Conservation (phyloP, 495 filamentous ascomycete species). For the Penicillium silybi region DNA sequence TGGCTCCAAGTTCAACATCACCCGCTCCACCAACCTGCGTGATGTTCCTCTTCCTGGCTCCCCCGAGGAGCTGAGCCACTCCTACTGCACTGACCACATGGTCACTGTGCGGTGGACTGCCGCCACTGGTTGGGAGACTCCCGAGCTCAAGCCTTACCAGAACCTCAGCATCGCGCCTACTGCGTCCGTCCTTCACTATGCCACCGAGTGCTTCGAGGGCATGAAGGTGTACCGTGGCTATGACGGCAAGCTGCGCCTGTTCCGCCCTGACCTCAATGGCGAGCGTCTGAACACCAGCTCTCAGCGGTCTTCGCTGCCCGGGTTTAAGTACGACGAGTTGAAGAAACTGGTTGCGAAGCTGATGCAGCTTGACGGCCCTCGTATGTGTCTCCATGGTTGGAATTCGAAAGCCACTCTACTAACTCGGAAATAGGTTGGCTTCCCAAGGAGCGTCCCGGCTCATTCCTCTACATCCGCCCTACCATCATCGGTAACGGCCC, state of each 20-base stretch:
- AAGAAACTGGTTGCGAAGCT: slow-evolving; percentile 68
- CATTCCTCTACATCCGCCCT: slow-evolving; percentile 77
- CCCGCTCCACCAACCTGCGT: slow-evolving; percentile 60
- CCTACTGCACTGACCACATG: slow-evolving; percentile 88
- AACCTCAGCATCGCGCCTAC: slow-evolving; percentile 79
- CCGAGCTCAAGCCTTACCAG: slow-evolving; percentile 74
- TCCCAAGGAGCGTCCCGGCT: slow-evolving; percentile 54
- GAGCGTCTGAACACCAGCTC: slow-evolving; percentile 68
- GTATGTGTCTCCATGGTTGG: slow-evolving; percentile 11
- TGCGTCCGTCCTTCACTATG: slow-evolving; percentile 84
- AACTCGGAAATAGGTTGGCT: slow-evolving; percentile 60
- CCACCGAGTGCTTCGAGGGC: slow-evolving; percentile 89
- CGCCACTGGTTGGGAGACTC: slow-evolving; percentile 67
- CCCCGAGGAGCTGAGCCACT: slow-evolving; percentile 44
- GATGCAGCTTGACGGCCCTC: slow-evolving; percentile 50
- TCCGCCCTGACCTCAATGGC: slow-evolving; percentile 77
- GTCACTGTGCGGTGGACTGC: slow-evolving; percentile 69
- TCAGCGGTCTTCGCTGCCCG: slow-evolving; percentile 71
- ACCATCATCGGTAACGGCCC: slow-evolving; percentile 79
- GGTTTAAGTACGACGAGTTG: slow-evolving; percentile 66
- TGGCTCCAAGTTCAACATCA: slow-evolving; percentile 67
- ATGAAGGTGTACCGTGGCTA: slow-evolving; percentile 82
- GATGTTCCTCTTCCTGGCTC: slow-evolving; percentile 61
- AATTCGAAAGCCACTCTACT: not conserved
- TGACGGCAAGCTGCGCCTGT: slow-evolving; percentile 78